Conservation (phyloP, 208 protist genomes). For the Leishmania braziliensis region DNA sequence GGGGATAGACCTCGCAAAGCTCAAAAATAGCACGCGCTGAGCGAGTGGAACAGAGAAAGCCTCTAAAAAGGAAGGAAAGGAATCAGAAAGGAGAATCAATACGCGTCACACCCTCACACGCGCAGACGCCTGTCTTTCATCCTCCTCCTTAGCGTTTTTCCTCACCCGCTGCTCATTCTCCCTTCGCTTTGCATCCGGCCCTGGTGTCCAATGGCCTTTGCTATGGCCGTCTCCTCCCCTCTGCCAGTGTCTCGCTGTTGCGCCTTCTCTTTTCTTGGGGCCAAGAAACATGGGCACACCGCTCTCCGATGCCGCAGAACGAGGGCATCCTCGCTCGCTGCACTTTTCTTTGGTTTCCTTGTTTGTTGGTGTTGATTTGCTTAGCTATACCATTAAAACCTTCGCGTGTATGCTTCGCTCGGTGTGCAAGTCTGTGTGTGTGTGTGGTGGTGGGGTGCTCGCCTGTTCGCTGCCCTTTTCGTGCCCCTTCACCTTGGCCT, state of each 20-base stretch:
- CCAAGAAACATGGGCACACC: neutral
- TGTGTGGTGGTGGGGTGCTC: too few species aligned
- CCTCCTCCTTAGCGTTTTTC: neutral
- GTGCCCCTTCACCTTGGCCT: neutral
- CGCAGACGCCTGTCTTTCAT: neutral
- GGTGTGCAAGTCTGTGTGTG: neutral
- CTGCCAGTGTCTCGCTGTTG: neutral
- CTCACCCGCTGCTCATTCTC: neutral
- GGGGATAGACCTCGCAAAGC: neutral
- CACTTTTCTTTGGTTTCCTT: neutral
- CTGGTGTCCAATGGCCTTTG: neutral
- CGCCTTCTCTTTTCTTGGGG: neutral
- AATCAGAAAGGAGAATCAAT: neutral
- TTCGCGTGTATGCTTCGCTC: neutral
- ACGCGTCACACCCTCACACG: neutral
- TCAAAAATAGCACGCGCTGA: neutral
- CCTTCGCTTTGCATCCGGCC: neutral
- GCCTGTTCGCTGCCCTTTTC: too few species aligned
- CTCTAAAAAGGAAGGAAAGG: neutral
- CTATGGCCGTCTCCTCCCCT: neutral
- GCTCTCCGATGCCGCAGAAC: neutral
- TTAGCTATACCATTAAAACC: conserved; percentile 1
- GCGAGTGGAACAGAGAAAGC: neutral
- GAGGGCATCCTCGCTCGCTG: neutral
- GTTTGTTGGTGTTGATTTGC: neutral